Conservation (phyloP, 208 protist species). For the Borovskyia barvae region DNA sequence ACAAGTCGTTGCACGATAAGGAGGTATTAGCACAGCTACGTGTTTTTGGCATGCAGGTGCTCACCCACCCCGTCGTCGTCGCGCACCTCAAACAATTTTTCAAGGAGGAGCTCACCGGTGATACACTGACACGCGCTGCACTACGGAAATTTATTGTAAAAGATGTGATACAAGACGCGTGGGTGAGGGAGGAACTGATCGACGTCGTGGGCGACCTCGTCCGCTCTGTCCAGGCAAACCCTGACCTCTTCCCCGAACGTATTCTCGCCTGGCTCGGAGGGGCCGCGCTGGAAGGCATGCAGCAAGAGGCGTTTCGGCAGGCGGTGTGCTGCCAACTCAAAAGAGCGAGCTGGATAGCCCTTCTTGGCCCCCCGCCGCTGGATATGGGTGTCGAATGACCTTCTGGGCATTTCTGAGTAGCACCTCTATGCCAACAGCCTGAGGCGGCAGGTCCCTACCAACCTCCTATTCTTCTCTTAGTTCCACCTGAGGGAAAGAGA, state of each 20-base stretch:
- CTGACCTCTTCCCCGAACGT: conserved; percentile 44
- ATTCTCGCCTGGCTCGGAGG: conserved; percentile 47
- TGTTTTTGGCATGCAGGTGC: conserved; percentile 52
- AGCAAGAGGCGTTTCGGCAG: conserved; percentile 33
- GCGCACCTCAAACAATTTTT: conserved; percentile 56
- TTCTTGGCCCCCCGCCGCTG: conserved; percentile 47
- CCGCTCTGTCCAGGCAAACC: conserved; percentile 50
- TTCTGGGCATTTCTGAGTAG: conserved; percentile 7
- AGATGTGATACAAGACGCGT: conserved; percentile 72
- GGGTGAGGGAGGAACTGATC: conserved; percentile 85
- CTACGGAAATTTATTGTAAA: conserved; percentile 70
- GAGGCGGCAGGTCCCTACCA: not conserved
- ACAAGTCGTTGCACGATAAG: conserved; percentile 45
- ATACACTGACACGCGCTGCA: conserved; percentile 40
- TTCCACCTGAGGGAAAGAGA: too few species aligned
- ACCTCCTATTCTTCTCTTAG: too few species aligned
- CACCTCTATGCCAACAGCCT: not conserved
- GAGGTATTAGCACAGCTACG: conserved; percentile 53
- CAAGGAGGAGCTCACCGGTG: conserved; percentile 48
- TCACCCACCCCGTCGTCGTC: conserved; percentile 46
- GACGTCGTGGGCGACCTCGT: conserved; percentile 49
- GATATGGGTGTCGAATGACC: conserved; percentile 25
- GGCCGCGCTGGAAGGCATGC: conserved; percentile 39
- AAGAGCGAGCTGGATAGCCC: conserved; percentile 41
- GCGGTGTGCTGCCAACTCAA: conserved; percentile 24